phyloP scores from a whole-genome alignment of 176 grass and related monocot species.

The Aegilops sharonensis region DNA sequence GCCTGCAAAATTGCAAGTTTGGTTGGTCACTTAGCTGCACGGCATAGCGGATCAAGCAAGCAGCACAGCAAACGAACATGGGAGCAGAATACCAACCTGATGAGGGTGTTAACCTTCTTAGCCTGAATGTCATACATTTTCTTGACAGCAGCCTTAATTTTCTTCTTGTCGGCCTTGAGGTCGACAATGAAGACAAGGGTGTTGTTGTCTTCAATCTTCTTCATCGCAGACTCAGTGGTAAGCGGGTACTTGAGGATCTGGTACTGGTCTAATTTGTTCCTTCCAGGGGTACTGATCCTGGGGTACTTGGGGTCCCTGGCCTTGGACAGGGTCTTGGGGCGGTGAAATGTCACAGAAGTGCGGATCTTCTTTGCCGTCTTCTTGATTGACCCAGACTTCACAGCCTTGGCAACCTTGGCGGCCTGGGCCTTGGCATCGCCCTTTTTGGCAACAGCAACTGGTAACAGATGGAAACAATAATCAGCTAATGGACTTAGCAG shows the following conservation, averaged over 20 bases:
- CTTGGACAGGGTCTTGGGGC: constrained; percentile 64
- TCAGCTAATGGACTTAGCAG: not conserved
- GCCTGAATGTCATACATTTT: constrained; percentile 81
- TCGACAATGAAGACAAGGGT: constrained; percentile 70
- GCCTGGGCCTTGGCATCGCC: constrained; percentile 63
- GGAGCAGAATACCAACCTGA: constrained; percentile 37
- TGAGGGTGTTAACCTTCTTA: constrained; percentile 76
- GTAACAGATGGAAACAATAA: not conserved
- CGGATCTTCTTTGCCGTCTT: constrained; percentile 66
- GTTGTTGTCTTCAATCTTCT: constrained; percentile 84
- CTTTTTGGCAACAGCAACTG: constrained; percentile 39
- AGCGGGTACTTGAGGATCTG: constrained; percentile 72
- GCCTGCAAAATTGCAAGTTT: constrained; percentile 32
- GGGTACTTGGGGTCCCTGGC: constrained; percentile 59
- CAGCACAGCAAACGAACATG: not conserved
- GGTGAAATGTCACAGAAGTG: constrained; percentile 62
- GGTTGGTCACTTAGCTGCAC: not conserved
- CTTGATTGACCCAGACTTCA: constrained; percentile 51
- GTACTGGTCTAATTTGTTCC: constrained; percentile 78
- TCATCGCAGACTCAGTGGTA: constrained; percentile 75
- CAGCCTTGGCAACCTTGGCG: constrained; percentile 70
- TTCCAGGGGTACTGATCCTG: constrained; percentile 52
- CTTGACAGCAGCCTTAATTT: constrained; percentile 75
- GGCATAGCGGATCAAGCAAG: not conserved
- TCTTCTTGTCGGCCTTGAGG: constrained; percentile 74